Base-by-base conservation (phyloP, 768 basidiomycete species). In the Pulveroboletus ravenelii region DNA sequence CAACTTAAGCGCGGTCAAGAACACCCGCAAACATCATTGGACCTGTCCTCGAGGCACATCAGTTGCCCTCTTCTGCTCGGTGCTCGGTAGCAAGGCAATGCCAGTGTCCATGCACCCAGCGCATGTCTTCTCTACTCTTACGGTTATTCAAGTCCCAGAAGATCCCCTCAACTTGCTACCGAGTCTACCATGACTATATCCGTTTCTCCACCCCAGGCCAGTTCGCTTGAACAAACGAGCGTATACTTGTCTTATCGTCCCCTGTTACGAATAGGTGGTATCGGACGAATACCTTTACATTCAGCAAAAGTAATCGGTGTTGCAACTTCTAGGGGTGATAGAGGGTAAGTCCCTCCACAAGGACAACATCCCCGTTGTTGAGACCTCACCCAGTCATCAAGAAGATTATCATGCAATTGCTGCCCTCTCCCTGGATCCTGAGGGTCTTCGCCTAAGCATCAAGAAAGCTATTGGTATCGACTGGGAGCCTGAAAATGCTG, bases 381-480 rank as follows among this genome's bases (percentile, higher is more conserved):
- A 65, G 37, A 51, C 48, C 47, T 50, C 45, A 31, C 44, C 12
- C 59, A 94, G 92, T 54, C 83, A 94, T 55, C 93, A 95, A 66
- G 93, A 95, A 70, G 93, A 96, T 61, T 89, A 87, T 54, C 80
- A 87, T 62, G 75, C 84, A 13, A 87, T 87, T 62, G 80, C 84
- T 7, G 80, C 87, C 1, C 75, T 96, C 20, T 84, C 86, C 17
- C 63, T 95, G 27, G 76, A 87, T 51, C 83, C 89, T 10, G 78
- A 81, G 48, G 93, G 94, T 66, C 75, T 95, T 18, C 76, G 74
- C 38, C 55, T 74, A 25, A 84, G 78, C 51, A 71, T 91, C 37
- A 81, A 85, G 61, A 82, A 81, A 55, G 67, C 70, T 25, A 76
- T 82, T 51, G 76, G 74, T 35, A 66, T 85, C 48, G 79, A 87